Percentiles rank a stretch among this genome's conserved stretches.
phyloP scores from a whole-genome alignment of 495 filamentous ascomycete genomes.

The Aspergillus panamensis region DNA sequence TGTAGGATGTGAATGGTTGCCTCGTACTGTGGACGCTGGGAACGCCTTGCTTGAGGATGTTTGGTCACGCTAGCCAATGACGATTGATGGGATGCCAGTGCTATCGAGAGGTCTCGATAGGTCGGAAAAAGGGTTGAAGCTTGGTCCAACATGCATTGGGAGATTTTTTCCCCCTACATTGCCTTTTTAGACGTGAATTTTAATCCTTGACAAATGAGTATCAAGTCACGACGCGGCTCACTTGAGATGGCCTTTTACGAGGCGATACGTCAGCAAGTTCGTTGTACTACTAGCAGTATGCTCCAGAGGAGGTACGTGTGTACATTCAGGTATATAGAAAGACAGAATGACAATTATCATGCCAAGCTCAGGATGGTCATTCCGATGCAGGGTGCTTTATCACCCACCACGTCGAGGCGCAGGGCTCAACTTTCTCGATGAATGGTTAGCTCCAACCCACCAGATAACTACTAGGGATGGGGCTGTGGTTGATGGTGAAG shows the following conservation, averaged over 20 bases:
- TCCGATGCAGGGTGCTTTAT: background rate
- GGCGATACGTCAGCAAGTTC: background rate
- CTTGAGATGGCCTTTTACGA: background rate
- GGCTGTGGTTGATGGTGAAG: slow-evolving; percentile 3
- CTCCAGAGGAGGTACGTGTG: background rate
- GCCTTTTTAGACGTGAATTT: too few relatives aligned
- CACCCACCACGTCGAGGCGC: background rate
- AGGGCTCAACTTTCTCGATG: background rate
- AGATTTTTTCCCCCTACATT: too few relatives aligned
- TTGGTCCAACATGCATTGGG: background rate
- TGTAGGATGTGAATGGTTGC: background rate
- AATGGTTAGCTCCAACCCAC: background rate
- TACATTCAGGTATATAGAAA: background rate
- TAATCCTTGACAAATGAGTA: too few relatives aligned
- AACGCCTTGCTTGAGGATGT: background rate
- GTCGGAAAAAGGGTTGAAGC: background rate
- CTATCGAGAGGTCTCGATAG: background rate
- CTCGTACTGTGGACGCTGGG: background rate
- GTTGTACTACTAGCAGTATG: too few relatives aligned
- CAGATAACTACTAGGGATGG: background rate
- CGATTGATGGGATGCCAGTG: background rate
- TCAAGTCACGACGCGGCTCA: too few relatives aligned
- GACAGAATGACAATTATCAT: background rate
- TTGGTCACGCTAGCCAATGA: background rate
- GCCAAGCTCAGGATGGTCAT: background rate